phyloP scores from a whole-genome alignment of 2,329 filamentous ascomycete species.

The Capronia coronata region DNA sequence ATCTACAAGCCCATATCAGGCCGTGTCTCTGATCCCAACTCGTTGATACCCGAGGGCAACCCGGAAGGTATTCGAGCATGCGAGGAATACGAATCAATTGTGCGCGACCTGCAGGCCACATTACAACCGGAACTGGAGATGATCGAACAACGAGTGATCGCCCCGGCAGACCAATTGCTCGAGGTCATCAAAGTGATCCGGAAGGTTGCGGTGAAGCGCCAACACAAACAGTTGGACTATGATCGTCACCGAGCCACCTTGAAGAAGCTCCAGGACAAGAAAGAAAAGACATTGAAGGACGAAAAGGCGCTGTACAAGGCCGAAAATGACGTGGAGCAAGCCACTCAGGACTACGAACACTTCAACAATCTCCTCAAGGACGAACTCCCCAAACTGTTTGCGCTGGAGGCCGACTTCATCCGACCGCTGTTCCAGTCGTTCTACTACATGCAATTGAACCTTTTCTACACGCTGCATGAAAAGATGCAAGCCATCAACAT shows the following conservation, averaged over 20 bases:
- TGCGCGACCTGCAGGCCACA: slow-evolving; percentile 81
- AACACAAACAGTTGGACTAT: slow-evolving; percentile 96
- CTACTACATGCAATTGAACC: slow-evolving; percentile 99
- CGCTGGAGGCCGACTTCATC: slow-evolving; percentile 88
- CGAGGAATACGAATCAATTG: slow-evolving; percentile 90
- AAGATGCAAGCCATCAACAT: slow-evolving; percentile 97
- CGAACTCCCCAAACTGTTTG: slow-evolving; percentile 86
- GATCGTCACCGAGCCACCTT: slow-evolving; percentile 75
- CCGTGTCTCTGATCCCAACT: slow-evolving; percentile 85
- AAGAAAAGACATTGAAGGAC: slow-evolving; percentile 91
- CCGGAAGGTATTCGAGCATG: slow-evolving; percentile 89
- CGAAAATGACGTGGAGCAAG: slow-evolving; percentile 81
- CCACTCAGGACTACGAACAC: slow-evolving; percentile 94
- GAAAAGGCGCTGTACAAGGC: slow-evolving; percentile 96
- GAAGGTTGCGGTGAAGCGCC: slow-evolving; percentile 79
- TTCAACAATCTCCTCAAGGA: slow-evolving; percentile 97
- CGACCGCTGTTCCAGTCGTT: slow-evolving; percentile 96
- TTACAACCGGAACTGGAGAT: slow-evolving; percentile 90
- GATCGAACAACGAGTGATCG: slow-evolving; percentile 88
- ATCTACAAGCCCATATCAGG: slow-evolving; percentile 98
- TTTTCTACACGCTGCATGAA: slow-evolving; percentile 97
- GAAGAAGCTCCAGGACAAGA: slow-evolving; percentile 97
- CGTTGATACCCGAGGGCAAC: slow-evolving; percentile 74
- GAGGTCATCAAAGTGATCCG: slow-evolving; percentile 94
- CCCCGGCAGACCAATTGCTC: slow-evolving; percentile 84